A percentile compares a stretch with the other conserved stretches of the same genome.
These are phyloP conservation scores for Pleurotus citrinopileatus DNA, from an alignment of 768 basidiomycete species.

Conservation along the genomic window DNA sequence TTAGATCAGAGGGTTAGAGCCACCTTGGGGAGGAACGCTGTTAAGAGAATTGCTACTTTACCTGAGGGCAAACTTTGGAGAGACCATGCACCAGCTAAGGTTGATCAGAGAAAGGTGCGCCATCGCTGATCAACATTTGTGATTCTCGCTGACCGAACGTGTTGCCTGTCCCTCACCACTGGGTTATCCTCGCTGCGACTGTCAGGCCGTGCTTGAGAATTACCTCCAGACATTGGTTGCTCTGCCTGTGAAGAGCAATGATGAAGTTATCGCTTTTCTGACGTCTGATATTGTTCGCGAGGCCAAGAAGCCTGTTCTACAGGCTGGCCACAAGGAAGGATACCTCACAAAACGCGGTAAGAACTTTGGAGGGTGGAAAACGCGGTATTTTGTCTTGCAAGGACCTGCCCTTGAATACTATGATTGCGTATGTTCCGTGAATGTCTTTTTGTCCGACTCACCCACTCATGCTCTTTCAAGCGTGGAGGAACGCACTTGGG, in stretches of 20 bases:
- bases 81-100: constrained; percentile 95
- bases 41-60: constrained; percentile 74
- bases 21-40: constrained; percentile 63
- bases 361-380: constrained; percentile 98
- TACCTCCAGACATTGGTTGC: constrained; percentile 84
- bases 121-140: constrained; percentile 9
- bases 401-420: constrained; percentile 92
- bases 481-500: constrained; percentile 91
- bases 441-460: constrained; percentile 13
- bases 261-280: constrained; percentile 89
- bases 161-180: constrained; percentile 15
- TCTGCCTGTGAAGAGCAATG: constrained; percentile 81
- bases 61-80: constrained; percentile 96
- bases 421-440: constrained; percentile 71
- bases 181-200: no score
- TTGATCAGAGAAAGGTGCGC: constrained; percentile 91
- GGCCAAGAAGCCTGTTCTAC: constrained; percentile 71
- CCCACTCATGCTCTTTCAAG: constrained; percentile 32
- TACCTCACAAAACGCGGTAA: constrained; percentile 95
- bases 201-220: constrained; percentile 77
- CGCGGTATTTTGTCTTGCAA: constrained; percentile 90
- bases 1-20: constrained; percentile 77
- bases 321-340: constrained; percentile 88
- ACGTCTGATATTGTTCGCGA: constrained; percentile 85
- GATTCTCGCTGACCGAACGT: background rate